Base-by-base conservation (phyloP, 1,284 basidiomycete species). In the Fomitopsis schrenkii region DNA sequence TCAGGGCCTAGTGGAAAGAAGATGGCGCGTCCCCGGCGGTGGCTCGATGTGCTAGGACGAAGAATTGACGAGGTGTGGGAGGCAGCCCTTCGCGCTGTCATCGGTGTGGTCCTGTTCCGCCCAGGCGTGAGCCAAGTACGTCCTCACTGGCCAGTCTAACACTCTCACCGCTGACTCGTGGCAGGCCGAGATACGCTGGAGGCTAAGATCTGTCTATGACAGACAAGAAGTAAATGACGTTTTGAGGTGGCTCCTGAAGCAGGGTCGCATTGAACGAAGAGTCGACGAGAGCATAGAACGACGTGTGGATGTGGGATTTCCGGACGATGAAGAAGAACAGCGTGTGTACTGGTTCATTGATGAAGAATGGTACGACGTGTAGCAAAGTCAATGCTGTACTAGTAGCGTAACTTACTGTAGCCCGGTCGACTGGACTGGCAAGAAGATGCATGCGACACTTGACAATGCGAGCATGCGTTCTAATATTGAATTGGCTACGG, bases 51-150 rank as follows among this genome's bases (percentile, higher is more conserved):
- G 57, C 78, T 77, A 54, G 93, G 93, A 1, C 69, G 72, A 17
- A 81, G 80, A 66, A 76, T 92, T 41, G 70, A 75, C 8, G 83
- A 84, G 56, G 80, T 85, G 42, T 95, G 91, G 91, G 80, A 85
- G 58, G 83, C 85, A 41, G 88, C 85, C 10, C 70, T 88, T 48
- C 80, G 84, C 63, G 84, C 87, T n/a, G 84, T 91, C 33, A 78
- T 86, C 52, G 84, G 87, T 4, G 73, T 86, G 36, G 70, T 95
- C 53, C 73, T 91, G 42, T 82, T 85, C 62, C 80, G 86, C 63
- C 91, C 93, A 10, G 92, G 91, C 2, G 83, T 92, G 55, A 81
- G 83, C 40, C 85, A 91, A 81, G 93, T 91, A 68, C n/a, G 64
- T 48, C 17, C 15, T n/a, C 26, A 35, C 26, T 15, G 35, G 15